Evolutionary conservation across 2,329 filamentous ascomycete species (phyloP), one percentile per base, ranked within the genome.

Genomic region (Clonostachys rosea): DNA sequence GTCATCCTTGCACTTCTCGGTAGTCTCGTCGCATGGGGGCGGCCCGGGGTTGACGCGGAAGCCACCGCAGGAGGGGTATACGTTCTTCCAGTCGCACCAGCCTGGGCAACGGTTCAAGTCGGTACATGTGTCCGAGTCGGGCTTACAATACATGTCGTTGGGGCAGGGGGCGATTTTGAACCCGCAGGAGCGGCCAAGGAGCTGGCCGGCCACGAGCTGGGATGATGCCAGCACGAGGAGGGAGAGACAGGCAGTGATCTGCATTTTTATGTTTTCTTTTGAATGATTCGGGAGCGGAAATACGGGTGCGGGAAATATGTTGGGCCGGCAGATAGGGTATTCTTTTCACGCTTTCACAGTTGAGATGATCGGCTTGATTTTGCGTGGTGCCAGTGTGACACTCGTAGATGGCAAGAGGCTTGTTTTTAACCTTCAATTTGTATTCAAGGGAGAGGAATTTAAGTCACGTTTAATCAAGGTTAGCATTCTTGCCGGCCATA

Each of bases 41-140:
- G 48, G 42, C 1, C 48, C 44, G 7, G 64, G 63, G 11, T 49
- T 47, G 13, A 49, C 10, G 2, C 50, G 51, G 41, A 55, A 52
- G 6, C 66, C 65, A 9, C 66, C 67, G 47, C 67, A 70, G 11
- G 49, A 43, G 3, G 49, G 43, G 47, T 68, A 70, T 13, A 48
- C 12, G 48, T 64, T 63, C 34, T 56, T 57, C 48, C 54, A 57
- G 44, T 48, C 44, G 50, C 64, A 67, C 13, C 48, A 50, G 39
- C 64, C 63, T 6, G 33, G 17, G 54, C 64, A 67, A 16, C 47
- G 49, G 34, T 58, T 53, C 49, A 57, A 42, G 43, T 65, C 34
- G 7, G 47, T 52, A 53, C 64, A 67, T 16, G 47, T 36, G 10
- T 44, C 30, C 0, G 41, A 45, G 36, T 52, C 34, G 18, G 64